These are phyloP conservation scores for Willaertia magna DNA, from an alignment of 208 protist genomes.

Conservation along the genomic window DNA sequence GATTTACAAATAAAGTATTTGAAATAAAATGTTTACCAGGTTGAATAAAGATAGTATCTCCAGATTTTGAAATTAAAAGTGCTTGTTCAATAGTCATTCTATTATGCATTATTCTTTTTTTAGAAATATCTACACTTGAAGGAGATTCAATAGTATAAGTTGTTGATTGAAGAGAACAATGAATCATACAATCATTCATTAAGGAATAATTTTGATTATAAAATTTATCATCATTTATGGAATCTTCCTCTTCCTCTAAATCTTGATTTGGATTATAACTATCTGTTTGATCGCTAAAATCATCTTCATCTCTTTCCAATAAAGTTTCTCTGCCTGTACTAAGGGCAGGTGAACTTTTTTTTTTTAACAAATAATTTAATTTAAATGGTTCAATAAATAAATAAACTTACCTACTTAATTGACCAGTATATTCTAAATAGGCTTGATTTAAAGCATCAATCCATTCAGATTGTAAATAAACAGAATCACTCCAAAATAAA, in stretches of 20 bases:
- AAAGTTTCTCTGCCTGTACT: neutral
- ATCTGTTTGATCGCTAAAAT: neutral
- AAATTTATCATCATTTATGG: neutral
- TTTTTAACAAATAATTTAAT: neutral
- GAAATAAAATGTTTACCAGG: neutral
- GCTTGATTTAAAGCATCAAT: neutral
- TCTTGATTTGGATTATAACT: no score
- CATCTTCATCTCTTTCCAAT: neutral
- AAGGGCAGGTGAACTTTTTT: neutral
- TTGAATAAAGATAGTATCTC: neutral
- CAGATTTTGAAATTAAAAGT: neutral
- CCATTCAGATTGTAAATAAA: neutral
- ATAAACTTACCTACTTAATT: neutral
- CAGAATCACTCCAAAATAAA: neutral
- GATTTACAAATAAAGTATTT: neutral
- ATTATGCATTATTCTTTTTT: neutral
- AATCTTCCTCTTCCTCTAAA: no score
- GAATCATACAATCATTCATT: neutral
- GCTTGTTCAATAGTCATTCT: neutral
- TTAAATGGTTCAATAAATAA: neutral
- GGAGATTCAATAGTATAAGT: neutral
- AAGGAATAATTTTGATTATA: neutral
- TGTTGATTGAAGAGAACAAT: neutral
- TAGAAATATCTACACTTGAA: neutral
- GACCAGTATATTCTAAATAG: neutral